Evolutionary conservation across 495 filamentous ascomycete species (phyloP), one percentile per base, ranked within the genome.

Genomic region (Annulohypoxylon bovei): DNA sequence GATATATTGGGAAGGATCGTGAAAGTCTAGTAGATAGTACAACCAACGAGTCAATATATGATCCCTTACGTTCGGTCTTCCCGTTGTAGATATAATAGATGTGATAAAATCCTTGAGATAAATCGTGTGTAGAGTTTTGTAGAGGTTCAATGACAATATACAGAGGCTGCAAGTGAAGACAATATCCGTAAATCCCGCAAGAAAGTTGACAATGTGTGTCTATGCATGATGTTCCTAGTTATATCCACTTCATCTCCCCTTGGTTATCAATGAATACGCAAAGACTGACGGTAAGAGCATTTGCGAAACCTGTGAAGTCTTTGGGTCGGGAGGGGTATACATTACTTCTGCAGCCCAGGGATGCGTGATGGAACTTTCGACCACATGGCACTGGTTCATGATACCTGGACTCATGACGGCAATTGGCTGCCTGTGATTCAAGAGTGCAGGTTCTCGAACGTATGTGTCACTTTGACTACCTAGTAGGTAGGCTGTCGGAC

Each of bases 61-160:
- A 28, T 52, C 6, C 11, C 2, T n/a, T 52, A 16, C 12, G 47
- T 28, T 11, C 23, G 20, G 20, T 12, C 23, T 25, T 25, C 20
- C 20, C 44, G 44, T 47, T 47, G 16, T 33, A 28, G n/a, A 18
- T 27, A 53, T 23, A 12, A 62, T 62, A 12, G 22, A 60, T 56
- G 18, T 30, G 12, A 11, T n/a, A 12, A 49, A 14, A 32, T 14
- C 12, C 4, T 25, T 16, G n/a, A n/a, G 12, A 16, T 16, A 25
- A 35, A 8, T 33, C 6, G 20, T 49, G 12, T n/a, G 23, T 35
- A 6, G 23, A 42, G 8, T 9, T n/a, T 18, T 22, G n/a, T 37
- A 32, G 8, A 30, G 32, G 8, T 6, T 30, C 8, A 16, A 54
- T 9, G 12, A 20, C 22, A 11, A 12, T 0, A 33, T 6, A 7